These are phyloP conservation scores for Stentor roeselii DNA, from an alignment of 73 alveolate species.

Conservation along the genomic window DNA sequence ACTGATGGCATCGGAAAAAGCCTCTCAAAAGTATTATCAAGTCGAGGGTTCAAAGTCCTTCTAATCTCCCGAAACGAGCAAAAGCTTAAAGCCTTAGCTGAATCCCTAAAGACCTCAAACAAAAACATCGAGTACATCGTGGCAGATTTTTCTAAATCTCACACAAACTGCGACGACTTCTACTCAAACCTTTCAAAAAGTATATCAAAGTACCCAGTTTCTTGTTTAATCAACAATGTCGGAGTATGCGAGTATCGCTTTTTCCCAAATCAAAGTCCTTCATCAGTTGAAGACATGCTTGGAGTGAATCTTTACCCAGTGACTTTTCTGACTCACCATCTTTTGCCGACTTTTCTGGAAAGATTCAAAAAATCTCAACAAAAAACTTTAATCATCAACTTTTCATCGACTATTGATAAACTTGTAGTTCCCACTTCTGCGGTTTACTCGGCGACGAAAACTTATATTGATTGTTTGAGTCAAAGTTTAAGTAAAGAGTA, in stretches of 20 bases:
- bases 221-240: neutral
- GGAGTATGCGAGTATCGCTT: neutral
- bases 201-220: neutral
- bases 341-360: neutral
- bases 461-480: constrained; percentile 2
- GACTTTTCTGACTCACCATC: neutral
- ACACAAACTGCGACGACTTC: neutral
- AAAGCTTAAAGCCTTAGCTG: constrained; percentile 40
- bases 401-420: neutral
- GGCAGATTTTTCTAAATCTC: neutral
- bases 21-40: constrained; percentile 52
- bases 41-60: constrained; percentile 52
- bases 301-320: constrained; percentile 13
- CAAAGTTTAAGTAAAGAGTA: neutral
- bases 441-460: constrained; percentile 13
- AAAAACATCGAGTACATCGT: neutral
- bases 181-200: neutral
- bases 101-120: neutral
- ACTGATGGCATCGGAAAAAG: constrained; percentile 68
- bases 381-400: neutral
- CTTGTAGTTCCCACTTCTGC: neutral
- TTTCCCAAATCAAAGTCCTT: neutral
- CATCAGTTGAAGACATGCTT: neutral
- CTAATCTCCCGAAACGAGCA: constrained; percentile 65
- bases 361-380: neutral